Percentiles rank a stretch among this genome's conserved stretches.
phyloP scores from a whole-genome alignment of 2,329 filamentous ascomycete genomes.

The Apiospora sp. region DNA sequence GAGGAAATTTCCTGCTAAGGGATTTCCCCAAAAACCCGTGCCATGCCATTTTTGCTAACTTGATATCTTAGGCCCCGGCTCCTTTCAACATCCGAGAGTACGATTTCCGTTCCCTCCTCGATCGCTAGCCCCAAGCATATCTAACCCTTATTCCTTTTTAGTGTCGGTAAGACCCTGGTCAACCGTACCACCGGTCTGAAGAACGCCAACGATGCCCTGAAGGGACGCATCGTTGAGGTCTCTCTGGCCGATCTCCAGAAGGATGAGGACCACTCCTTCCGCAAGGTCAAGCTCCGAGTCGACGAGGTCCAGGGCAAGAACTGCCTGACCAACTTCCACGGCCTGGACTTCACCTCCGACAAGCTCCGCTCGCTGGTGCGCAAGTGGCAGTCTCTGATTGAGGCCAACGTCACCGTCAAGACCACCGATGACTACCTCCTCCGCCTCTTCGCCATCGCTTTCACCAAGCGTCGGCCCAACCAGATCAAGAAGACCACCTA shows the following conservation, averaged over 20 bases:
- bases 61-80: slow-evolving; percentile 75
- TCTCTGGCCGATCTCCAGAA: slow-evolving; percentile 99
- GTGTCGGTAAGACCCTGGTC: slow-evolving; percentile 99
- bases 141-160: slow-evolving; percentile 46
- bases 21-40: slow-evolving; percentile 28
- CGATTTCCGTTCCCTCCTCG: slow-evolving; percentile 48
- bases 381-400: slow-evolving; percentile 99
- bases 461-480: slow-evolving; percentile 99
- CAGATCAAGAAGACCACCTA: slow-evolving; percentile 99
- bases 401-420: slow-evolving; percentile 99
- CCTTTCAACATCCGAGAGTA: slow-evolving; percentile 98
- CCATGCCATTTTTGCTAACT: slow-evolving; percentile 35
- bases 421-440: slow-evolving; percentile 99
- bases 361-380: slow-evolving; percentile 98
- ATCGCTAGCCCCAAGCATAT: slow-evolving; percentile 1
- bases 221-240: slow-evolving; percentile 98
- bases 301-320: slow-evolving; percentile 99
- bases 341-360: slow-evolving; percentile 99
- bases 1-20: slow-evolving; percentile 24
- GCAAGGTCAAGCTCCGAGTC: slow-evolving; percentile 98
- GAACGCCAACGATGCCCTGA: slow-evolving; percentile 99
- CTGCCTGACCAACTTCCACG: slow-evolving; percentile 99
- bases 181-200: slow-evolving; percentile 99
- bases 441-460: slow-evolving; percentile 97
- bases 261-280: slow-evolving; percentile 99